These are phyloP conservation scores for Kluyveromyces siamensis DNA, from an alignment of 805 yeast genomes.

Conservation along the genomic window DNA sequence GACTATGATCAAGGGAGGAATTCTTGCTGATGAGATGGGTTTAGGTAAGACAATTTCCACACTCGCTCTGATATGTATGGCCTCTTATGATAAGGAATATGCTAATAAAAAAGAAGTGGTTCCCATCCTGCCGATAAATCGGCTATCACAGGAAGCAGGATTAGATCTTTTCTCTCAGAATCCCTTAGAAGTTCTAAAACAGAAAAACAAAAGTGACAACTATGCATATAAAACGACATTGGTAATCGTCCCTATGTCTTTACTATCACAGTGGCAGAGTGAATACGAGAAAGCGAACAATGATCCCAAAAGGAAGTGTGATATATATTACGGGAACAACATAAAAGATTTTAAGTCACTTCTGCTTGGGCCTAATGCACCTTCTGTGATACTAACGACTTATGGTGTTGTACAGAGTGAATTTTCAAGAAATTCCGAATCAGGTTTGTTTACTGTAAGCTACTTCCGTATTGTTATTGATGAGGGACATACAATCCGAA, in stretches of 20 bases:
- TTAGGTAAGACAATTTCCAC: slow-evolving; percentile 88
- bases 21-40: slow-evolving; percentile 95
- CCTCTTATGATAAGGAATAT: slow-evolving; percentile 38
- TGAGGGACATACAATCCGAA: slow-evolving; percentile 86
- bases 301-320: slow-evolving; percentile 36
- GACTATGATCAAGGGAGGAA: slow-evolving; percentile 66
- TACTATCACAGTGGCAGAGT: slow-evolving; percentile 83
- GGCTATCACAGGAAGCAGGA: not conserved
- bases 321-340: slow-evolving; percentile 70
- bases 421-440: slow-evolving; percentile 36
- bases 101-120: not conserved
- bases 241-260: slow-evolving; percentile 82
- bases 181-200: not conserved
- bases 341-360: slow-evolving; percentile 40
- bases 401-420: slow-evolving; percentile 83
- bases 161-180: not conserved
- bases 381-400: slow-evolving; percentile 69
- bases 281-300: slow-evolving; percentile 59
- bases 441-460: slow-evolving; percentile 61
- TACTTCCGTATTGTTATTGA: slow-evolving; percentile 75
- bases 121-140: not conserved
- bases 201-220: not conserved
- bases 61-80: slow-evolving; percentile 59
- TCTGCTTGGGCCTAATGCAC: slow-evolving; percentile 42
- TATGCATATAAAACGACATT: slow-evolving; percentile 70